phyloP scores from a whole-genome alignment of 148 eudicot species.

The Nepenthes mirabilis region DNA sequence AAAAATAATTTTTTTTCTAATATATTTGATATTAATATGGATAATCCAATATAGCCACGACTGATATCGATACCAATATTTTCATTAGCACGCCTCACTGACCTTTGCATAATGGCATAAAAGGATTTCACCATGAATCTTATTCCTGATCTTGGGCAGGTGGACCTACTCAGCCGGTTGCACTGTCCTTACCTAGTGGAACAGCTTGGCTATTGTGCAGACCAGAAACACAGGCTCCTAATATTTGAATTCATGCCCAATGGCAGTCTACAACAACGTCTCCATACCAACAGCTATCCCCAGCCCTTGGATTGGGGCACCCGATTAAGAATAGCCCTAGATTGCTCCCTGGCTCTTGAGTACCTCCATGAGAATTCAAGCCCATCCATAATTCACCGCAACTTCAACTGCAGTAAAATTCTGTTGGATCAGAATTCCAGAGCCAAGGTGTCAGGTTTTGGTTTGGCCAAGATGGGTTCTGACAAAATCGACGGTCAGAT shows the following conservation, averaged over 20 bases:
- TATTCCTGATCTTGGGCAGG: constrained; percentile 19
- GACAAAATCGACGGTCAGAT: constrained; percentile 80
- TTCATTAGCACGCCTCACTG: too few species aligned
- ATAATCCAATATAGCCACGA: too few species aligned
- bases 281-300: constrained; percentile 26
- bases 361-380: constrained; percentile 71
- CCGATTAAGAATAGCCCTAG: constrained; percentile 77
- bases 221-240: constrained; percentile 67
- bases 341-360: constrained; percentile 86
- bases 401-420: constrained; percentile 68
- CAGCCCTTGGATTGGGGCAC: constrained; percentile 59
- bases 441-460: constrained; percentile 82
- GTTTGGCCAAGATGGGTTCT: constrained; percentile 79
- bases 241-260: constrained; percentile 74
- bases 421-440: constrained; percentile 64
- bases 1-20: too few species aligned
- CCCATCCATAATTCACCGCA: constrained; percentile 78
- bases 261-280: constrained; percentile 58
- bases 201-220: constrained; percentile 89
- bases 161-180: constrained; percentile 83
- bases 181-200: constrained; percentile 57
- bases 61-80: too few species aligned
- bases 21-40: too few species aligned
- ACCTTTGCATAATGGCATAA: too few species aligned
- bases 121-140: too few species aligned